Conservation (phyloP, 768 basidiomycete species). For the Leccinum boreale region DNA sequence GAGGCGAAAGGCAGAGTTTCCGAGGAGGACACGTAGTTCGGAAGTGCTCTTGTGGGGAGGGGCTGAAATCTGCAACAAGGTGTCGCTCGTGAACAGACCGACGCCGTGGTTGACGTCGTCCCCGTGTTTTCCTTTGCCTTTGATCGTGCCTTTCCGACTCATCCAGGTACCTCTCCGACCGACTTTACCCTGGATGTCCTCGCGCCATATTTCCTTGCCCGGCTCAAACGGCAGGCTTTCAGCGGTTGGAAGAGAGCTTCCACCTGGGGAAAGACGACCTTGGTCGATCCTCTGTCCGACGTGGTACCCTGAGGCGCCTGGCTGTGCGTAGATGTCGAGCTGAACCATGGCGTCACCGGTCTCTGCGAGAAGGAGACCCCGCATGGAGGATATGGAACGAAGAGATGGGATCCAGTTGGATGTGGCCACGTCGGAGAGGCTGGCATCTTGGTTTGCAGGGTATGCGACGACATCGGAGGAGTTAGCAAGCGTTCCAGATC, state of each 20-base stretch:
- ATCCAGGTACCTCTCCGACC: conserved; percentile 17
- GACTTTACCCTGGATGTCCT: conserved; percentile 4
- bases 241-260: conserved; percentile 16
- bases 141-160: conserved; percentile 6
- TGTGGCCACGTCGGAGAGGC: neutral
- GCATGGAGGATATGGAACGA: conserved; percentile 41
- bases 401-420: conserved; percentile 25
- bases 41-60: conserved; percentile 48
- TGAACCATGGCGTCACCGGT: conserved; percentile 46
- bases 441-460: conserved; percentile 1
- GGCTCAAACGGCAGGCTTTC: conserved; percentile 12
- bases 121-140: conserved; percentile 1
- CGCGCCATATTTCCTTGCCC: conserved; percentile 23
- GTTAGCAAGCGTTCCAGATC: conserved; percentile 12
- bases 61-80: conserved; percentile 50
- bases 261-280: conserved; percentile 31
- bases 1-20: conserved; percentile 55
- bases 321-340: conserved; percentile 34
- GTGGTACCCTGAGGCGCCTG: conserved; percentile 36
- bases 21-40: conserved; percentile 61
- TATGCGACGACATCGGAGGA: conserved; percentile 22
- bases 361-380: conserved; percentile 46
- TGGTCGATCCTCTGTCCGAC: conserved; percentile 40
- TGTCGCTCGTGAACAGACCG: conserved; percentile 45
- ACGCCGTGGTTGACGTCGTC: conserved; percentile 12